Evolutionary conservation across 2,329 filamentous ascomycete species (phyloP).

Genomic region (Paecilomyces formosus): DNA sequence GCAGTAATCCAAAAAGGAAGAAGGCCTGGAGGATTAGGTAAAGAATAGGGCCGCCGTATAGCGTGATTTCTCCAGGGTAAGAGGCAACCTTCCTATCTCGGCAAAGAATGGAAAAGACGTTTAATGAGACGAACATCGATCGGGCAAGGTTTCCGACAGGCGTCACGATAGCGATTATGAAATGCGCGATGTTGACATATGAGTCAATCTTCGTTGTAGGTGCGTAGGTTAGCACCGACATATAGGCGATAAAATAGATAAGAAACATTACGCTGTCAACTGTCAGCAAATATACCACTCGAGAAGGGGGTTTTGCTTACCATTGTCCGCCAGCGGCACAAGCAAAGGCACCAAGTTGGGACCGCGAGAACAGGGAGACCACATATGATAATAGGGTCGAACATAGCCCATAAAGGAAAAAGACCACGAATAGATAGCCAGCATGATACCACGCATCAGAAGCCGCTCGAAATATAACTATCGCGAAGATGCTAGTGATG

Average conservation of each 20-base stretch:
- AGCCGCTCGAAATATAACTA: constrained; percentile 60
- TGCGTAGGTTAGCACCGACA: constrained; percentile 66
- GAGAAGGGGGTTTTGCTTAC: constrained; percentile 14
- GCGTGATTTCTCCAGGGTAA: constrained; percentile 62
- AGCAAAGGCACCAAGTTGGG: constrained; percentile 77
- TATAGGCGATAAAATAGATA: constrained; percentile 63
- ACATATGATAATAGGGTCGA: constrained; percentile 72
- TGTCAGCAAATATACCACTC: background rate
- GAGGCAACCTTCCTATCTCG: constrained; percentile 52
- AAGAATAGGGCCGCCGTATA: constrained; percentile 77
- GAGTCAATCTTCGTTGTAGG: constrained; percentile 62
- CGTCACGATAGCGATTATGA: constrained; percentile 63
- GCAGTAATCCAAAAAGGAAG: constrained; percentile 61
- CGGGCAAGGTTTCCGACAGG: constrained; percentile 71
- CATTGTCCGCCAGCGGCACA: constrained; percentile 72
- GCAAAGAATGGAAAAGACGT: constrained; percentile 77
- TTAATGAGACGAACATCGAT: constrained; percentile 68
- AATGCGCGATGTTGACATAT: constrained; percentile 63
- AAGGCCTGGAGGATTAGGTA: constrained; percentile 71
- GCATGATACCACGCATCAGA: constrained; percentile 65
- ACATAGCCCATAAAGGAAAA: constrained; percentile 73
- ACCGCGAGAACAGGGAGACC: constrained; percentile 69
- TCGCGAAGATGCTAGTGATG: constrained; percentile 56
- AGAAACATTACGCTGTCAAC: constrained; percentile 53
- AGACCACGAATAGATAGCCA: constrained; percentile 73